Evolutionary conservation across 306 rosid species (phyloP).

Genomic region (Delonix regia): DNA sequence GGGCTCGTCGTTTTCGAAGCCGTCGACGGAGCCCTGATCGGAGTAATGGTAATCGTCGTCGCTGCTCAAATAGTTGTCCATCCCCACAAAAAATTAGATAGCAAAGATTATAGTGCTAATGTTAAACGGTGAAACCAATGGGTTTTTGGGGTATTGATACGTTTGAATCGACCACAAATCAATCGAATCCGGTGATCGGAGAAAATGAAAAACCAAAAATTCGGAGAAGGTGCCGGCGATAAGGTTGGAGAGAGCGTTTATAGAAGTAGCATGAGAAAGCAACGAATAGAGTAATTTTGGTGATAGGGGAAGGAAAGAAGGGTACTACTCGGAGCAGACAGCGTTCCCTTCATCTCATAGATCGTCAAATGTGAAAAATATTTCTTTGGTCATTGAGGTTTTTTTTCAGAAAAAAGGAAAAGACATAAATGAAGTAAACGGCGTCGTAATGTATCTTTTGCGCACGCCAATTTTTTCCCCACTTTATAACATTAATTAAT

Average conservation of each 20-base stretch:
- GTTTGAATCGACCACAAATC: not conserved
- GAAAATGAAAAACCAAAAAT: not conserved
- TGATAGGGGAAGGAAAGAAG: not conserved
- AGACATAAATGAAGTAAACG: not conserved
- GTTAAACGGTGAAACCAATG: not conserved
- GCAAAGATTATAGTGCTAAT: not conserved
- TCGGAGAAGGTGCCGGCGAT: slow-evolving; percentile 42
- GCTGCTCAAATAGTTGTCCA: slow-evolving; percentile 67
- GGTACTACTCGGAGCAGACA: not conserved
- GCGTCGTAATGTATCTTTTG: not conserved
- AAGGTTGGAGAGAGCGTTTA: not conserved
- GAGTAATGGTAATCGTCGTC: slow-evolving; percentile 72
- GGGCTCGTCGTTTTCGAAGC: slow-evolving; percentile 67
- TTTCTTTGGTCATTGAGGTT: not conserved
- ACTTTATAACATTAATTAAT: not conserved
- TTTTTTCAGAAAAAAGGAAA: not conserved
- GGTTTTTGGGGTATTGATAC: not conserved
- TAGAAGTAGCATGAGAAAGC: not conserved
- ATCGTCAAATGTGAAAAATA: not conserved
- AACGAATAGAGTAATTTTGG: not conserved
- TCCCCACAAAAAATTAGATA: slow-evolving; percentile 21
- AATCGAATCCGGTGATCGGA: slow-evolving; percentile 49
- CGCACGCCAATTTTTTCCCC: not conserved
- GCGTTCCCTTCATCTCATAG: not conserved
- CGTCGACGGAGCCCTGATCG: slow-evolving; percentile 75